phyloP scores from a whole-genome alignment of 257 asterid genomes.

The Primulina eburnea region DNA sequence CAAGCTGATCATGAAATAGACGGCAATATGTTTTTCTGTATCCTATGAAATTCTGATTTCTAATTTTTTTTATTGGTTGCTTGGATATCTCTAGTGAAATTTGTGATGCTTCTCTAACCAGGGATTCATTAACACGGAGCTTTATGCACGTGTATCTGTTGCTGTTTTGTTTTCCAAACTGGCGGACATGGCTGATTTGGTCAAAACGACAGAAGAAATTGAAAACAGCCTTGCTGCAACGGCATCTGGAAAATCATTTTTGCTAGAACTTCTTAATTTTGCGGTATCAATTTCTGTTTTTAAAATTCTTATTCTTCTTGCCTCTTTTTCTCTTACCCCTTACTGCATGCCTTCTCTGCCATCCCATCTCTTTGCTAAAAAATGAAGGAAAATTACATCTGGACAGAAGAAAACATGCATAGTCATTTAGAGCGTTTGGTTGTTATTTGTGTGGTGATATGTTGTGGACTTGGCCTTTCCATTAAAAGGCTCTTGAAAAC shows the following conservation, averaged over 20 bases:
- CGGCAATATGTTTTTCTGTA: neutral
- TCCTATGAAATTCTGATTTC: neutral
- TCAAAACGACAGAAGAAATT: slow-evolving; percentile 33
- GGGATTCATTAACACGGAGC: slow-evolving; percentile 90
- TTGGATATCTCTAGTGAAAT: slow-evolving; percentile 8
- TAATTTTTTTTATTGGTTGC: neutral
- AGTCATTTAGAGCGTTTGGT: neutral
- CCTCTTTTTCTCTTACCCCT: neutral
- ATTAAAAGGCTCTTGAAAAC: neutral
- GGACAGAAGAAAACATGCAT: slow-evolving; percentile 5
- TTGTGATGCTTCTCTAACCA: slow-evolving; percentile 37
- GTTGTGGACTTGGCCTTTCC: neutral
- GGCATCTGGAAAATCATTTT: slow-evolving; percentile 73
- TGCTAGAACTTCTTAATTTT: slow-evolving; percentile 73
- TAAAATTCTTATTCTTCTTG: slow-evolving; percentile 7
- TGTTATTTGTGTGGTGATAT: neutral
- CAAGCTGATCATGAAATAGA: neutral
- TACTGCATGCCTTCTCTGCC: neutral
- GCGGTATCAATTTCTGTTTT: slow-evolving; percentile 43
- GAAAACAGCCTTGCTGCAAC: slow-evolving; percentile 37
- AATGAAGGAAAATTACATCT: neutral
- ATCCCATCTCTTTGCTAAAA: neutral
- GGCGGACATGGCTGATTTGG: slow-evolving; percentile 54
- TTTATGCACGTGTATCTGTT: slow-evolving; percentile 95
- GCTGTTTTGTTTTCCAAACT: slow-evolving; percentile 79